A percentile compares a stretch with the other conserved stretches of the same genome.
Evolutionary conservation across 2,329 filamentous ascomycete species (phyloP).

Genomic region (Massarina eburnea): DNA sequence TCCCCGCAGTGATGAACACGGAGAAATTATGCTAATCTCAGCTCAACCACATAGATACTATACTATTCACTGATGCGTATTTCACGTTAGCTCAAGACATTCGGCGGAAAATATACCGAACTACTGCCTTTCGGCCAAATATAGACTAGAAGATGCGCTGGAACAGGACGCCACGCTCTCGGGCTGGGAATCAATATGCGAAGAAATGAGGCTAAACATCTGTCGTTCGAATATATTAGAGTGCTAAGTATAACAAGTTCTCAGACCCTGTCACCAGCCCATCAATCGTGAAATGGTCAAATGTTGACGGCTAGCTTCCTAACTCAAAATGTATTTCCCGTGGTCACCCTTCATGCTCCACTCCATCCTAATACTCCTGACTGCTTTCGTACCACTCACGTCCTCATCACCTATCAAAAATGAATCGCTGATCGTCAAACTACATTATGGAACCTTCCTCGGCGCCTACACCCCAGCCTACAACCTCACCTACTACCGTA

Average conservation of each 20-base stretch:
- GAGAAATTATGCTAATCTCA: conserved; percentile 10
- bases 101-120: conserved; percentile 16
- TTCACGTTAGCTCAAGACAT: neutral
- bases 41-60: neutral
- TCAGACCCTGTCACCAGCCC: no score
- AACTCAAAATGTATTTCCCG: conserved; percentile 14
- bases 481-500: conserved; percentile 62
- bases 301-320: neutral
- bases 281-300: neutral
- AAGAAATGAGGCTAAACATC: conserved; percentile 27
- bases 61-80: neutral
- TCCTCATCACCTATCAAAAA: neutral
- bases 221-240: neutral
- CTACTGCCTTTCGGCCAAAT: neutral
- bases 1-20: conserved; percentile 5
- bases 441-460: conserved; percentile 49
- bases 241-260: neutral
- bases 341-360: conserved; percentile 10
- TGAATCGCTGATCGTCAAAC: conserved; percentile 21
- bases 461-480: conserved; percentile 56
- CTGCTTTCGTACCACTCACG: neutral
- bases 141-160: neutral
- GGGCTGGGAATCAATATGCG: conserved; percentile 23
- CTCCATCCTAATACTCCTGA: conserved; percentile 1
- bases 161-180: conserved; percentile 16